A percentile compares a stretch with the other conserved stretches of the same genome.
Evolutionary conservation across 345 rosid species (phyloP).

Genomic region (Arabis hirsuta): DNA sequence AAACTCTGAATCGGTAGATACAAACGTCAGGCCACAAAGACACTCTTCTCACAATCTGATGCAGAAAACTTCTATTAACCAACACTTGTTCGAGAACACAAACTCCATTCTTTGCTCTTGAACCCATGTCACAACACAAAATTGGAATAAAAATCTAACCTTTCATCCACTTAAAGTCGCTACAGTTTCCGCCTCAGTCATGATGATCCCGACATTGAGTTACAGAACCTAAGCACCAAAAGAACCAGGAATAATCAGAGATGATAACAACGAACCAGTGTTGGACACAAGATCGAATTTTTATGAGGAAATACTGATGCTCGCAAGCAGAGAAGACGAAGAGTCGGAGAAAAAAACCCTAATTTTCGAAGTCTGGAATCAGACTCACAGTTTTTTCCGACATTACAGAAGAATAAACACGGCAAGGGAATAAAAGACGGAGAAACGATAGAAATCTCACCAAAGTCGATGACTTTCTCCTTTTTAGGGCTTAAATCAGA

Average conservation of each 20-base stretch:
- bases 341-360: neutral
- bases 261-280: neutral
- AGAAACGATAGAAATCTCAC: neutral
- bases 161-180: neutral
- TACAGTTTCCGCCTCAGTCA: neutral
- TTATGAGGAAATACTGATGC: too few relatives aligned
- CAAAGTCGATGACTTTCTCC: constrained; percentile 15
- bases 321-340: too few relatives aligned
- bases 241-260: neutral
- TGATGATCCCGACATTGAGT: neutral
- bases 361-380: neutral
- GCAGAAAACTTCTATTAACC: constrained; percentile 11
- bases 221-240: neutral
- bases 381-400: neutral
- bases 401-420: neutral
- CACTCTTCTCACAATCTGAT: constrained; percentile 8
- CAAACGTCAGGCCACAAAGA: neutral
- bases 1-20: neutral
- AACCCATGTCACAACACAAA: neutral
- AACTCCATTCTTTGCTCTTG: neutral
- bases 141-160: constrained; percentile 8
- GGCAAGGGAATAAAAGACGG: neutral
- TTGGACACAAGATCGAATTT: too few relatives aligned
- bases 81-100: neutral
- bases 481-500: constrained; percentile 1